Conservation (phyloP, 1,139 yeast species). For the Yamadazyma membranifaciens region DNA sequence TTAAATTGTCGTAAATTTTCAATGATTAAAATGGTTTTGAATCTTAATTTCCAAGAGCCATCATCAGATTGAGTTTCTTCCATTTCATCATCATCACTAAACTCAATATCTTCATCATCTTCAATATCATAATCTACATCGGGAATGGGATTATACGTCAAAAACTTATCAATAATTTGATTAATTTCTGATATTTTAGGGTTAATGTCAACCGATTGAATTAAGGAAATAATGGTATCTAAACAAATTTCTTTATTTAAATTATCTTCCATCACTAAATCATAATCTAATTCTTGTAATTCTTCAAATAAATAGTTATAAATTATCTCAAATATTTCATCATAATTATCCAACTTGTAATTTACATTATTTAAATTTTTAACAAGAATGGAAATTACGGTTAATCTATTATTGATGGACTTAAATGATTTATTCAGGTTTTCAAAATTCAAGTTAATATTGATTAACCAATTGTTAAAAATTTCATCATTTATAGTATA, state of each 20-base stretch:
- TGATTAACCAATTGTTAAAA: slow-evolving; percentile 8
- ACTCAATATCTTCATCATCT: slow-evolving; percentile 28
- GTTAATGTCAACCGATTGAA: slow-evolving; percentile 7
- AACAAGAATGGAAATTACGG: slow-evolving; percentile 10
- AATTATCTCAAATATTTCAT: slow-evolving; percentile 4
- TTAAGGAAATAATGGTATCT: slow-evolving; percentile 35
- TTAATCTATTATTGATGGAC: slow-evolving; percentile 8
- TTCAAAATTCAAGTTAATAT: slow-evolving; percentile 8
- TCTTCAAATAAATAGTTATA: slow-evolving; percentile 2
- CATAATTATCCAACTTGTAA: slow-evolving; percentile 3
- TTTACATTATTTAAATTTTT: slow-evolving; percentile 8
- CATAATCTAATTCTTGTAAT: slow-evolving; percentile 43
- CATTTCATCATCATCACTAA: slow-evolving; percentile 45
- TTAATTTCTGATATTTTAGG: background rate
- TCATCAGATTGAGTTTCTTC: slow-evolving; percentile 38
- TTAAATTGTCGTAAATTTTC: slow-evolving; percentile 12
- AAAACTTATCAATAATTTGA: slow-evolving; percentile 31
- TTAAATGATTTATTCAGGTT: slow-evolving; percentile 8
- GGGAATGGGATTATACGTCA: slow-evolving; percentile 59
- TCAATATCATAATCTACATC: slow-evolving; percentile 23
- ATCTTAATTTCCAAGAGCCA: slow-evolving; percentile 69
- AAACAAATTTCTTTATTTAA: slow-evolving; percentile 48
- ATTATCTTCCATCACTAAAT: slow-evolving; percentile 33
- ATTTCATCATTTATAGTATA: slow-evolving; percentile 3
- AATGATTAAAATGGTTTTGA: slow-evolving; percentile 49